Conservation (phyloP, 1,284 basidiomycete species). For the Cerioporus squamosus region DNA sequence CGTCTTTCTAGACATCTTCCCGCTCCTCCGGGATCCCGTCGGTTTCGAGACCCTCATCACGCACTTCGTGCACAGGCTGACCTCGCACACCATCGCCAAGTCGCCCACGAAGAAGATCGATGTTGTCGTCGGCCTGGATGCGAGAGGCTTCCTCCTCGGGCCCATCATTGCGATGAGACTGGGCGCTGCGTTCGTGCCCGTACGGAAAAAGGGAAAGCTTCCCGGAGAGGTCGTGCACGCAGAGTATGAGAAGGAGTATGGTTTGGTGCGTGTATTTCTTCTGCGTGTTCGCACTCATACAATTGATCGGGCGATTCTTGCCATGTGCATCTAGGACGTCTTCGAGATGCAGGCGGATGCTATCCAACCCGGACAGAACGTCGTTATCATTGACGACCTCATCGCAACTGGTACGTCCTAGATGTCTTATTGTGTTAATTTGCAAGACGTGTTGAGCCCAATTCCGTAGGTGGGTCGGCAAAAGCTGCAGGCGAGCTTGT, state of each 20-base stretch:
- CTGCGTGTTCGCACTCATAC: background rate
- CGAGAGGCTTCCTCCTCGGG: conserved; percentile 94
- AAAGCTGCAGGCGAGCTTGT: conserved; percentile 94
- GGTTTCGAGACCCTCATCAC: conserved; percentile 93
- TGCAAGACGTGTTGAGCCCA: background rate
- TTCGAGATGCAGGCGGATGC: conserved; percentile 96
- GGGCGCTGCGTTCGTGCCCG: conserved; percentile 95
- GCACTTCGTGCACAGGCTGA: conserved; percentile 87
- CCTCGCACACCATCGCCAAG: conserved; percentile 71
- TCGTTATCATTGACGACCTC: conserved; percentile 93
- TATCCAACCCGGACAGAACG: conserved; percentile 83
- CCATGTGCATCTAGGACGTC: conserved; percentile 66
- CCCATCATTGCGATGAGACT: conserved; percentile 91
- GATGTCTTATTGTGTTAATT: background rate
- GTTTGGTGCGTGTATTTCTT: conserved; percentile 50
- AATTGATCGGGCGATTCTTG: background rate
- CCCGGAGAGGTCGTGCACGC: conserved; percentile 85
- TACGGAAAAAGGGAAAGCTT: conserved; percentile 93
- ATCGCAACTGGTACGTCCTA: conserved; percentile 85
- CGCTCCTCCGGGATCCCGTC: conserved; percentile 82
- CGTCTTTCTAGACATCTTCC: conserved; percentile 89
- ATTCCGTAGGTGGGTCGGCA: conserved; percentile 83
- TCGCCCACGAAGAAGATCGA: conserved; percentile 80
- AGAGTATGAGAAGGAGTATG: conserved; percentile 95
- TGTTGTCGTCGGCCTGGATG: conserved; percentile 95